Evolutionary conservation across 306 rosid species (phyloP).

Genomic region (cucumber (Cucumis sativus)): Cucumber_9930_V3 NC_026655.2:17966501-17967000

Average conservation of each 20-base stretch:
- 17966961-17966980: neutral
- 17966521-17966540: neutral
- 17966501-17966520: neutral
- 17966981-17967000: neutral
- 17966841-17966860: slow-evolving; percentile 47
- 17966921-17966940: neutral
- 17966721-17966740: slow-evolving; percentile 85
- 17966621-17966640: neutral
- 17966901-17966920: slow-evolving; percentile 66
- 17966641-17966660: slow-evolving; percentile 4
- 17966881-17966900: slow-evolving; percentile 67
- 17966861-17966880: slow-evolving; percentile 37
- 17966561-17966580: neutral
- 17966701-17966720: slow-evolving; percentile 67
- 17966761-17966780: slow-evolving; percentile 87
- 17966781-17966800: slow-evolving; percentile 70
- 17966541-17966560: neutral
- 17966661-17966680: neutral
- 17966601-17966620: neutral
- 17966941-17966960: neutral
- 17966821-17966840: slow-evolving; percentile 63
- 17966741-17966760: slow-evolving; percentile 97
- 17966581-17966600: neutral
- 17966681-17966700: slow-evolving; percentile 69
- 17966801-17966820: slow-evolving; percentile 44